Conservation (phyloP, 805 yeast genomes). For the Metschnikowia kunwiensis region DNA sequence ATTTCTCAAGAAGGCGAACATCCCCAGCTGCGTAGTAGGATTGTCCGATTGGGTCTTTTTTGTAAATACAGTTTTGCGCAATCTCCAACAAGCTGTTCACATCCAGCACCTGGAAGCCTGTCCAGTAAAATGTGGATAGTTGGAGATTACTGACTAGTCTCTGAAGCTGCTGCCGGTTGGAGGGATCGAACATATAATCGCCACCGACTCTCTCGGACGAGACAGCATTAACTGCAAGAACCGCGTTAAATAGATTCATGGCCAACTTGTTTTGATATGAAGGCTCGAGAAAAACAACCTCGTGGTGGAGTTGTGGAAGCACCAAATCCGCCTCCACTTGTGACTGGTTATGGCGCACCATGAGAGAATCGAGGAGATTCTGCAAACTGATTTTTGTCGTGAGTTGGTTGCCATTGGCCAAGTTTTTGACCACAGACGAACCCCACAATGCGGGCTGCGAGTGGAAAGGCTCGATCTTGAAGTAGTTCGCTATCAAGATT, state of each 20-base stretch:
- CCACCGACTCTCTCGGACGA: conserved; percentile 64
- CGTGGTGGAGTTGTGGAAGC: conserved; percentile 58
- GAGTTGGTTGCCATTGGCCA: conserved; percentile 32
- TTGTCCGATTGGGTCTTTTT: conserved; percentile 24
- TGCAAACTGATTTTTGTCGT: conserved; percentile 42
- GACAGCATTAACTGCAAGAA: conserved; percentile 68
- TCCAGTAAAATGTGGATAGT: conserved; percentile 71
- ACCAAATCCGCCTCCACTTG: conserved; percentile 55
- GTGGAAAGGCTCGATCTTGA: conserved; percentile 58
- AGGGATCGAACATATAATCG: conserved; percentile 70
- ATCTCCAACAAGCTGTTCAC: conserved; percentile 50
- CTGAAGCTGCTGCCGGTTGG: conserved; percentile 51
- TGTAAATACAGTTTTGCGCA: conserved; percentile 44
- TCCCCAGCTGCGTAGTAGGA: conserved; percentile 37
- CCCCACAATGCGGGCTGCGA: conserved; percentile 48
- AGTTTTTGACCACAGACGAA: conserved; percentile 45
- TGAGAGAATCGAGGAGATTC: conserved; percentile 43
- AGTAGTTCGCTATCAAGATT: conserved; percentile 47
- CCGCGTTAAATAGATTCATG: conserved; percentile 61
- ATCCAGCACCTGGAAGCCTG: conserved; percentile 63
- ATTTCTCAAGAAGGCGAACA: conserved; percentile 36
- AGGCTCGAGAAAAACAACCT: conserved; percentile 57
- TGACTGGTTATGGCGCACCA: conserved; percentile 54
- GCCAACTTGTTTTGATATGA: conserved; percentile 61
- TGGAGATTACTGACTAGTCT: conserved; percentile 59